A percentile compares a stretch with the other conserved stretches of the same genome.
Evolutionary conservation across 2,329 filamentous ascomycete species (phyloP).

Genomic region (Teratosphaeria epicoccoides): DNA sequence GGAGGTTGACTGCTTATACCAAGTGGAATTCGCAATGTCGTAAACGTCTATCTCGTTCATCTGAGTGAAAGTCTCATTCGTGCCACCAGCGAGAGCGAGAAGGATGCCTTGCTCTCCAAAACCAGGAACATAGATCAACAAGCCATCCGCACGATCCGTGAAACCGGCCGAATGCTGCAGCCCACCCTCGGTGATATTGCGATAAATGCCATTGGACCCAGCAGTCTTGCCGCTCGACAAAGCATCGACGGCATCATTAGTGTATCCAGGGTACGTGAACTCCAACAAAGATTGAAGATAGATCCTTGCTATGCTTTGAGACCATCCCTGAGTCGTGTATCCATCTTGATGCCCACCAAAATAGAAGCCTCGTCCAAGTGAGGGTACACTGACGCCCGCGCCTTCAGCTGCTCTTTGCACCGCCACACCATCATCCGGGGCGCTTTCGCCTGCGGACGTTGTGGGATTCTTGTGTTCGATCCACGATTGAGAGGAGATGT

Average conservation of each 20-base stretch:
- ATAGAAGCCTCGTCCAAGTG: constrained; percentile 63
- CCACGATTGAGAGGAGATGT: constrained; percentile 51
- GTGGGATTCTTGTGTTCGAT: constrained; percentile 49
- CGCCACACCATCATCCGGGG: constrained; percentile 43
- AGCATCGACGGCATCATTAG: constrained; percentile 51
- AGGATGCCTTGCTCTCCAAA: constrained; percentile 67
- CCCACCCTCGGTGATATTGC: constrained; percentile 64
- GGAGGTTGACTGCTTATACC: constrained; percentile 63
- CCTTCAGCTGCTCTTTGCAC: constrained; percentile 65
- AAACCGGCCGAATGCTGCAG: constrained; percentile 57
- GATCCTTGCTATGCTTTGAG: constrained; percentile 49
- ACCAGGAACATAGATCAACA: constrained; percentile 64
- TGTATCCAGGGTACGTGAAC: constrained; percentile 61
- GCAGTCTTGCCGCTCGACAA: constrained; percentile 47
- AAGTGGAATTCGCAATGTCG: constrained; percentile 57
- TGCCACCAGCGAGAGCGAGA: constrained; percentile 66
- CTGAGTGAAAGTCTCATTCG: constrained; percentile 52
- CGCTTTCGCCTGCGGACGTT: constrained; percentile 54
- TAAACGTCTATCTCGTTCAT: constrained; percentile 75
- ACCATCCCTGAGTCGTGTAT: constrained; percentile 56
- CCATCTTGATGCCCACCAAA: constrained; percentile 67
- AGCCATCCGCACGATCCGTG: constrained; percentile 62
- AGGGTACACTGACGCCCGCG: constrained; percentile 58
- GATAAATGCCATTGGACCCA: constrained; percentile 51
- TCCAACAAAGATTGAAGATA: constrained; percentile 67